Evolutionary conservation across 345 rosid genomes (phyloP).

Genomic region (Rhizophora apiculata): DNA sequence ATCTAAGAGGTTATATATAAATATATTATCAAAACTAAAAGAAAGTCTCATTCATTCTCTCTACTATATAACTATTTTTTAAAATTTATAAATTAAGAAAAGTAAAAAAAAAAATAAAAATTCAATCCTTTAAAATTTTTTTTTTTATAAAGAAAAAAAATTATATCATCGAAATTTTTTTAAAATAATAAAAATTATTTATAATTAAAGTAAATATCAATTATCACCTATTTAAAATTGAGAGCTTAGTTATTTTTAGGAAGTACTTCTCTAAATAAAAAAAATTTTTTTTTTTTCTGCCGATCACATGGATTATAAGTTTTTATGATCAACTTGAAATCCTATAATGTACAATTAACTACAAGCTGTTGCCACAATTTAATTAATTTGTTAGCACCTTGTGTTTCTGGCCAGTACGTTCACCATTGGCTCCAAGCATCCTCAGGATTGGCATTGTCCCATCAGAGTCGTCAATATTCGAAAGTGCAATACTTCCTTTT

Average conservation of each 20-base stretch:
- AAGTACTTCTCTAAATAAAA: conserved; percentile 46
- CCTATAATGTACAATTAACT: conserved; percentile 4
- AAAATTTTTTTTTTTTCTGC: neutral
- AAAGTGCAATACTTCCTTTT: conserved; percentile 85
- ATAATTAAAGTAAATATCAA: too few species aligned
- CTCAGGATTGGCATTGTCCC: conserved; percentile 84
- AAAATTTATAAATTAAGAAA: too few species aligned
- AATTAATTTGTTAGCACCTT: conserved; percentile 11
- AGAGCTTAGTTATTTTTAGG: conserved; percentile 91
- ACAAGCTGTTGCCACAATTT: conserved; percentile 10
- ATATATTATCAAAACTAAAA: too few species aligned
- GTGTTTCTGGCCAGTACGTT: conserved; percentile 75
- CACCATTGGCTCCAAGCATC: conserved; percentile 73
- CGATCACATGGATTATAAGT: conserved; percentile 4
- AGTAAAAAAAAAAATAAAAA: too few species aligned
- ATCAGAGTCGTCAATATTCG: conserved; percentile 87
- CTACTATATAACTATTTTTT: too few species aligned
- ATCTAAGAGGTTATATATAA: conserved; percentile 68
- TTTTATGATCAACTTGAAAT: conserved; percentile 12
- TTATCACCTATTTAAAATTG: conserved; percentile 16
- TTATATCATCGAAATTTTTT: too few species aligned
- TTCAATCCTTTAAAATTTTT: too few species aligned
- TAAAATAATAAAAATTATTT: too few species aligned
- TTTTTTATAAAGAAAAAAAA: too few species aligned
- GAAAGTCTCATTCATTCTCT: too few species aligned